Evolutionary conservation across 192 early-diverging fungal species (phyloP), one percentile per base, ranked within the genome.

Genomic region (Helicostylum pulchrum): DNA sequence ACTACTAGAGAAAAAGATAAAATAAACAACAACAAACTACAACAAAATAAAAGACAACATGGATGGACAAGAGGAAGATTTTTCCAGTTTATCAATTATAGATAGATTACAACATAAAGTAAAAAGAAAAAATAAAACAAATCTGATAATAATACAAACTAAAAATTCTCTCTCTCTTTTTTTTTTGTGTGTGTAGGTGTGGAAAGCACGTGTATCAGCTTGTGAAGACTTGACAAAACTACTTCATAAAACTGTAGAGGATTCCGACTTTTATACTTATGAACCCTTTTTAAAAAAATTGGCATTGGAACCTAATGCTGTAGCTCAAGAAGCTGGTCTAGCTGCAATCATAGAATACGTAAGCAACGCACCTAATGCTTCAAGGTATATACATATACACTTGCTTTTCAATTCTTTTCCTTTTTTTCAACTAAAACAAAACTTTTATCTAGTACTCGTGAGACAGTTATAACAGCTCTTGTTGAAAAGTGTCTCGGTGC

Each of bases 401-500:
- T 4, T 17, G 17, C 5, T 4, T 17, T 5, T 19, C 7, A 50
- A 4, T 26, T 26, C 26, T 26, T 26, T 26, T n/a, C n/a, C n/a
- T 47, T 48, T 15, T 6, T 48, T 17, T 48, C 3, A 5, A 6
- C 17, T 5, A 15, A 17, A n/a, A n/a, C n/a, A n/a, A 48, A 48
- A 7, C 54, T 65, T 14, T 56, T 61, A 31, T 36, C 32, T 57
- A 68, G 74, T 52, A 71, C 74, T 21, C 86, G 91, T 60, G 81
- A 83, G 62, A 76, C 84, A 15, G 76, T 94, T 11, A 80, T 91
- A 17, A 84, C 89, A 3, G 81, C 90, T 19, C 70, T 93, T 34
- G 89, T 96, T 44, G 89, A 94, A 36, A 99, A 99, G 66, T 87
- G 92, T 56, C 71, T 99, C 2, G 85, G 90, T 8, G 86, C 93